These are phyloP conservation scores for Neotropicomus parvogracilis DNA, from an alignment of 1,284 basidiomycete species.

Conservation along the genomic window DNA sequence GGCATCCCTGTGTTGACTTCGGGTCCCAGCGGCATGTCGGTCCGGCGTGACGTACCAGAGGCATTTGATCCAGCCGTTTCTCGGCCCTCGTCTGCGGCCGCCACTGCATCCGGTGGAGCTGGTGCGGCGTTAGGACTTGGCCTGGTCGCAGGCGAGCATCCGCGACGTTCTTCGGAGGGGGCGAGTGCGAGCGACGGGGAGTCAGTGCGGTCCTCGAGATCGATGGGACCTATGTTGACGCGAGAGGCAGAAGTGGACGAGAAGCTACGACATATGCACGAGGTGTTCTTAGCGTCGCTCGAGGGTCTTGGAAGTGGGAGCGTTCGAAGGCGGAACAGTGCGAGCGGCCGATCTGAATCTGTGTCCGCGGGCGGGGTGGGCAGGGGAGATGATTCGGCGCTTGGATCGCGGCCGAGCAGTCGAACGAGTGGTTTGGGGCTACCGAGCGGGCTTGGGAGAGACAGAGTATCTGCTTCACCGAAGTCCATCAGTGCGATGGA, in stretches of 20 bases:
- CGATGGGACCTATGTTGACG: slow-evolving; percentile 50
- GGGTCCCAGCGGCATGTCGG: slow-evolving; percentile 7
- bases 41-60: slow-evolving; percentile 1
- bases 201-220: slow-evolving; percentile 22
- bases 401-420: slow-evolving; percentile 14
- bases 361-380: slow-evolving; percentile 11
- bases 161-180: slow-evolving; percentile 10
- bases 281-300: slow-evolving; percentile 57
- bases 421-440: slow-evolving; percentile 3
- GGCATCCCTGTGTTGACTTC: background rate
- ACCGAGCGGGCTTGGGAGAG: slow-evolving; percentile 19
- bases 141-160: slow-evolving; percentile 18
- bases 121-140: slow-evolving; percentile 14
- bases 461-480: slow-evolving; percentile 14
- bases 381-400: slow-evolving; percentile 11
- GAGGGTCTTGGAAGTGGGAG: slow-evolving; percentile 42
- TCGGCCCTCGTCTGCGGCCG: slow-evolving; percentile 3
- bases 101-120: background rate
- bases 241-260: slow-evolving; percentile 61
- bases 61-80: slow-evolving; percentile 1
- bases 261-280: slow-evolving; percentile 59
- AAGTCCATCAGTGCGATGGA: slow-evolving; percentile 23
- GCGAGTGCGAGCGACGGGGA: slow-evolving; percentile 16
- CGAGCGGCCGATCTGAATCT: slow-evolving; percentile 8
- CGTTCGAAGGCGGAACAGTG: slow-evolving; percentile 13